Evolutionary conservation across 2,329 filamentous ascomycete genomes (phyloP), one percentile per base, ranked within the genome.

Genomic region (Aurifilum marmelostoma): DNA sequence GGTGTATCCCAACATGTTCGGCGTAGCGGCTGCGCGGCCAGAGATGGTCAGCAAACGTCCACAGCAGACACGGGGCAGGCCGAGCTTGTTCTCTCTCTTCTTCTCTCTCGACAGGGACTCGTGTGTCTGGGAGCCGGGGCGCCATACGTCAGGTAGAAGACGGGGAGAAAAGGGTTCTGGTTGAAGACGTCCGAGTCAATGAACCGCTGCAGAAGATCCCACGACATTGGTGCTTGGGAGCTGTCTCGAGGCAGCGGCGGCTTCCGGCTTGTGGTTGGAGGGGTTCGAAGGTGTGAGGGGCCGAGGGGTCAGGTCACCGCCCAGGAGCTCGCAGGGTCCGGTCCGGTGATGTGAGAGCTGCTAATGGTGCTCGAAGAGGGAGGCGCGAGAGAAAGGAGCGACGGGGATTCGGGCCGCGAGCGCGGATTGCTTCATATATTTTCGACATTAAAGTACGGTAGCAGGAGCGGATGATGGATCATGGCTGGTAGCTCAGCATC

Each of bases 151-250:
- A 96, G 89, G 82, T 96, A 96, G 73, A 92, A 93, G 79, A 96
- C 92, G 71, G 92, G 91, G 80, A 96, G 89, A 80, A 94, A 95
- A 73, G 93, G 92, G 82, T 95, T 91, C 83, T 92, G 91, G 84
- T 94, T 95, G 87, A 96, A 96, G 85, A 96, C 92, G 85, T 96
- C 92, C 84, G 91, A 94, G 87, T 95, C 92, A 84, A 96, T 89
- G 88, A 95, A 94, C 82, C 92, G 89, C 85, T 93, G 91, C 79
- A 96, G 87, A 84, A 96, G 86, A 85, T 94, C 91, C 92, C 92
- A 95, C 84, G 89, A 91, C 89, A 90, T 91, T 84, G 80, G 80
- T 76, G 79, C 75, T 73, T 71, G 73, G 71, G 71, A 71, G 73
- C 71, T 73, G 56, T 54, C 64, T 41, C 47, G 54, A 71, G 50